phyloP scores from a whole-genome alignment of 2,329 filamentous ascomycete species.

The Fusarium xylarioides region DNA sequence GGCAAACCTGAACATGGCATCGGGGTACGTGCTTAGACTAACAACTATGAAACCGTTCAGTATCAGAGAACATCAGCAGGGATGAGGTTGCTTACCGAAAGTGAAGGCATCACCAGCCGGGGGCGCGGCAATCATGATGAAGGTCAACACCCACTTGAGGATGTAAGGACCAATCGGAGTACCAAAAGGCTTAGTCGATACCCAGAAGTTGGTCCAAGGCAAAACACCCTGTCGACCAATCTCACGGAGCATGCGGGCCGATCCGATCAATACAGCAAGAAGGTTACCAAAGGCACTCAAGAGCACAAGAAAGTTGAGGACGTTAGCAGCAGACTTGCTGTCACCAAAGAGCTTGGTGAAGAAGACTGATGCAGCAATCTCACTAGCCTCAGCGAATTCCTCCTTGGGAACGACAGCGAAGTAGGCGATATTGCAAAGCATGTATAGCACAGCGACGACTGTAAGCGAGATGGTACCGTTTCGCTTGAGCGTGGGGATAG shows the following conservation, averaged over 20 bases:
- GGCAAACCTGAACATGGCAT: conserved; percentile 64
- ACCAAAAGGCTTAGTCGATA: conserved; percentile 69
- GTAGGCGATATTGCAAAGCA: conserved; percentile 69
- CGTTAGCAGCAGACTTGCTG: conserved; percentile 56
- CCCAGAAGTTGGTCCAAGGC: conserved; percentile 69
- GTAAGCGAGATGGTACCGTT: conserved; percentile 60
- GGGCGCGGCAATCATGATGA: conserved; percentile 67
- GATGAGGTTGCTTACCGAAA: conserved; percentile 54
- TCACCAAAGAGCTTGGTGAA: conserved; percentile 67
- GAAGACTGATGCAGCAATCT: conserved; percentile 66
- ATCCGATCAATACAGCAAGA: conserved; percentile 62
- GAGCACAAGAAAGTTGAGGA: conserved; percentile 65
- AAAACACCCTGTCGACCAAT: conserved; percentile 70
- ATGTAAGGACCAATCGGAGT: conserved; percentile 68
- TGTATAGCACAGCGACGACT: conserved; percentile 63
- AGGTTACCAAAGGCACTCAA: conserved; percentile 68
- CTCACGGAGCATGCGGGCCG: conserved; percentile 66
- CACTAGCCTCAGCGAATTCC: conserved; percentile 61
- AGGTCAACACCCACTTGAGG: conserved; percentile 65
- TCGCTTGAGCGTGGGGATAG: conserved; percentile 62
- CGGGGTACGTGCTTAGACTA: conserved; percentile 67
- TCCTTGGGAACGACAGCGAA: conserved; percentile 65
- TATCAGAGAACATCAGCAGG: too few relatives aligned
- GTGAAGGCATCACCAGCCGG: conserved; percentile 72
- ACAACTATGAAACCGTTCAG: conserved; percentile 56